Conservation (phyloP, 345 rosid genomes). For the Salix purpurea region DNA sequence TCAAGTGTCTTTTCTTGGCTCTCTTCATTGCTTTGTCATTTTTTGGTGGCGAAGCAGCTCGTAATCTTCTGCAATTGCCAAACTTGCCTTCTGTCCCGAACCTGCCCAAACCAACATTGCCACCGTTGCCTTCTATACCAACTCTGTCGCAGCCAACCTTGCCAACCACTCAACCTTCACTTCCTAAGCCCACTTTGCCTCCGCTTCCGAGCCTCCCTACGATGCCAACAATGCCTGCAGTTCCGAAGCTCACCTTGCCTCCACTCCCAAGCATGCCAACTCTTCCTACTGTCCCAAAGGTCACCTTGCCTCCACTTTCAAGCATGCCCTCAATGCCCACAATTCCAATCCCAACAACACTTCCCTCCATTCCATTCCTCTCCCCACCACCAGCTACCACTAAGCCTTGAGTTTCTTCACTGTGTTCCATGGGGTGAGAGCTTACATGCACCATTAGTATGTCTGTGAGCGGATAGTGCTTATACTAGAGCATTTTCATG, state of each 20-base stretch:
- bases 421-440: not conserved
- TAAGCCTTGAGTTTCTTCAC: slow-evolving; percentile 14
- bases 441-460: not conserved
- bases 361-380: no score
- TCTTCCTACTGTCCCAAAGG: slow-evolving; percentile 8
- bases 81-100: not conserved
- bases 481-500: not conserved
- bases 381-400: not conserved
- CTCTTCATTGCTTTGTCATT: slow-evolving; percentile 17
- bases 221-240: no score
- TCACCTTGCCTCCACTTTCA: slow-evolving; percentile 18
- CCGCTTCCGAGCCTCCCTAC: no score
- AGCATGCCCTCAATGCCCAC: slow-evolving; percentile 10
- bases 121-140: not conserved
- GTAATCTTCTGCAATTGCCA: slow-evolving; percentile 24
- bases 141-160: no score
- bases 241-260: not conserved
- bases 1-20: not conserved
- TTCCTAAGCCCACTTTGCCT: slow-evolving; percentile 4
- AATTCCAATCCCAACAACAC: no score
- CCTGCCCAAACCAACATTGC: slow-evolving; percentile 9
- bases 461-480: not conserved
- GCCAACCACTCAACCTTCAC: slow-evolving; percentile 4
- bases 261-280: slow-evolving; percentile 2
- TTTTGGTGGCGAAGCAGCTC: slow-evolving; percentile 18